Conservation (phyloP, 441 rosid species). For the Bruguiera hainesii region DNA sequence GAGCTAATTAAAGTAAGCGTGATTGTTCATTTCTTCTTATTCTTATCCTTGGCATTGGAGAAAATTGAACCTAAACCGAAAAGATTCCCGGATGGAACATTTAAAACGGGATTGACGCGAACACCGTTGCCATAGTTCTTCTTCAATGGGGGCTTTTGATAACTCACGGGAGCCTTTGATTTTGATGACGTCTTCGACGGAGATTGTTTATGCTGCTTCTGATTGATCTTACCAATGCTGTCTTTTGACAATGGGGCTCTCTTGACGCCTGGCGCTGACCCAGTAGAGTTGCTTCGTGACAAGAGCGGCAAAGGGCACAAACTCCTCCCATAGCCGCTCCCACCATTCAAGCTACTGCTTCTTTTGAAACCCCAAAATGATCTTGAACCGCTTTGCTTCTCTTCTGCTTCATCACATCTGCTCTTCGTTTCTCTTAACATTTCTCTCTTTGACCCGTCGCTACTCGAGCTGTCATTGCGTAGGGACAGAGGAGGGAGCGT, state of each 20-base stretch:
- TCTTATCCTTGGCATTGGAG: slow-evolving; percentile 67
- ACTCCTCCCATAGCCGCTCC: slow-evolving; percentile 53
- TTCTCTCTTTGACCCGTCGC: slow-evolving; percentile 11
- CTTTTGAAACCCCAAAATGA: slow-evolving; percentile 82
- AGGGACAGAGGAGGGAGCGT: slow-evolving; percentile 4
- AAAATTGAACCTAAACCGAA: slow-evolving; percentile 76
- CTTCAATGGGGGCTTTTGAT: slow-evolving; percentile 74
- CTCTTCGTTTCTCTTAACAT: slow-evolving; percentile 25
- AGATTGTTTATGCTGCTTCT: slow-evolving; percentile 40
- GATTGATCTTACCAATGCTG: slow-evolving; percentile 19
- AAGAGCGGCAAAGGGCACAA: slow-evolving; percentile 71
- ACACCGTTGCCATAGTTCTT: slow-evolving; percentile 50
- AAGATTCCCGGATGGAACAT: slow-evolving; percentile 65
- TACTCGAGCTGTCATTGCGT: background rate
- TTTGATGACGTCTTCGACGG: slow-evolving; percentile 14
- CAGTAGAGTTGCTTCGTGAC: slow-evolving; percentile 74
- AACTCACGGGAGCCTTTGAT: slow-evolving; percentile 22
- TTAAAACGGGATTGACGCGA: slow-evolving; percentile 64
- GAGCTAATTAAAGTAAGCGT: background rate
- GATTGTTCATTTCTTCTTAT: slow-evolving; percentile 44
- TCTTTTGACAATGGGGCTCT: slow-evolving; percentile 34
- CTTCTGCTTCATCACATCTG: slow-evolving; percentile 22
- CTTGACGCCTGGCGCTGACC: slow-evolving; percentile 42
- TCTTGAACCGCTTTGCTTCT: slow-evolving; percentile 43
- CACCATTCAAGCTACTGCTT: slow-evolving; percentile 66